Evolutionary conservation across 2,329 filamentous ascomycete genomes (phyloP), one percentile per base, ranked within the genome.

Genomic region (Chrysoporthe austroafricana): DNA sequence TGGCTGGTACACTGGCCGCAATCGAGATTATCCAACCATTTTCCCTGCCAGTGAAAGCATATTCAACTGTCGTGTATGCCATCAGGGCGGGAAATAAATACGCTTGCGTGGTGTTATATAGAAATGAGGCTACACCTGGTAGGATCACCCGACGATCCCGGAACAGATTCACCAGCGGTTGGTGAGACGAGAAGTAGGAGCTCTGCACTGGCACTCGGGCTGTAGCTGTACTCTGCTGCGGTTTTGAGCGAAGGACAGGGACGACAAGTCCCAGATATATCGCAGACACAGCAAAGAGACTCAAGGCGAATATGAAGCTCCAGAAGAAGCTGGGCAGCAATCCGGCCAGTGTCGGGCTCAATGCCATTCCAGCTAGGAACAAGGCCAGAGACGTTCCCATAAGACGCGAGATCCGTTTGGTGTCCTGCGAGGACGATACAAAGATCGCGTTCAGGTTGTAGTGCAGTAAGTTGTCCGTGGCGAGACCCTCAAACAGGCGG

Each of bases 11-110:
- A 32, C 26, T 34, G 21, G 32, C 26, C 4, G 21, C 32, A 6
- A 57, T 57, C 18, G 54, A 57, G 14, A 57, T 57, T 32, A 57
- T n/a, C 26, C 14, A 57, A 32, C 54, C 54, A 13, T 57, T 57
- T 16, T 57, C 54, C 11, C 32, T 57, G 9, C 54, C 54, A 4
- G 54, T 57, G 32, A 57, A 57, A 18, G 26, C 26, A 32, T 16
- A 57, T 32, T 36, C 26, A 57, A 57, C 21, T 36, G 54, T 21
- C 16, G 54, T 36, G 54, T 57, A 32, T 4, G 36, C 32, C 21
- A 57, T 32, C 7, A 57, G 11, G 21, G 54, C 54, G 32, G 14
- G 32, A 36, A 57, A 57, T 6, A 57, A 18, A 36, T 57, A 57
- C 16, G 54, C 32, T 36, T 57, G 54, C 32, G 36, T 36, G 9